Evolutionary conservation across 129 eudicot genomes (phyloP).

Genomic region (Dittrichia graveolens): DNA sequence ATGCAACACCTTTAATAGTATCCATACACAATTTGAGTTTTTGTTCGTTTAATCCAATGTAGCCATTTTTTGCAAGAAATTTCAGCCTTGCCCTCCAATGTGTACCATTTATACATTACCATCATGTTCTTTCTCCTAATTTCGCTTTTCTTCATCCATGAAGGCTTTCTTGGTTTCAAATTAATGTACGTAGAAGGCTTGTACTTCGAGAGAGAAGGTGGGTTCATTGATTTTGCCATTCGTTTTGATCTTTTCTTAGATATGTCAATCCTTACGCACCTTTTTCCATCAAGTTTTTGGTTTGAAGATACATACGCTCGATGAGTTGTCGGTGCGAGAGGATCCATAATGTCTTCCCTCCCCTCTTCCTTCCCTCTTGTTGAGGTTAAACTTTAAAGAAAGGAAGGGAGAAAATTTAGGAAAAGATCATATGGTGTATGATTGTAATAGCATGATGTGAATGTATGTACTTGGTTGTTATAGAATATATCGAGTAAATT

Average conservation of each 20-base stretch:
- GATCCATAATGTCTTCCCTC: too few relatives aligned
- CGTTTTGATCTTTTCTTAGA: not conserved
- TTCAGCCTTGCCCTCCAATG: conserved; percentile 8
- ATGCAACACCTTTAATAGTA: not conserved
- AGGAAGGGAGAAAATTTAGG: too few relatives aligned
- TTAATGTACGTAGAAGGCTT: not conserved
- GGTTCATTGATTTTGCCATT: conserved; percentile 1
- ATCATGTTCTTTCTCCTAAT: conserved; percentile 1
- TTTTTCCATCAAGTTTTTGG: too few relatives aligned
- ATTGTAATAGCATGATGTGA: too few relatives aligned
- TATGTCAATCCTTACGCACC: too few relatives aligned
- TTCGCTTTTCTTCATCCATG: not conserved
- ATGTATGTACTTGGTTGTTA: too few relatives aligned
- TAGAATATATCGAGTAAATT: too few relatives aligned
- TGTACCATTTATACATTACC: conserved; percentile 2
- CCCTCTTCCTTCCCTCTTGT: too few relatives aligned
- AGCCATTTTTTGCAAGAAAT: conserved; percentile 2
- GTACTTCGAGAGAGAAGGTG: conserved; percentile 2
- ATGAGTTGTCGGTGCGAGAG: too few relatives aligned
- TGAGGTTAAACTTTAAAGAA: too few relatives aligned
- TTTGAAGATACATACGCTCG: too few relatives aligned
- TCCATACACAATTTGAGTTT: conserved; percentile 12
- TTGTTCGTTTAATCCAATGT: conserved; percentile 14
- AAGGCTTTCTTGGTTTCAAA: conserved; percentile 9
- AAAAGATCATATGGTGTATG: too few relatives aligned